Conservation (phyloP, 805 yeast genomes). For the Sugiyamaella americana region DNA sequence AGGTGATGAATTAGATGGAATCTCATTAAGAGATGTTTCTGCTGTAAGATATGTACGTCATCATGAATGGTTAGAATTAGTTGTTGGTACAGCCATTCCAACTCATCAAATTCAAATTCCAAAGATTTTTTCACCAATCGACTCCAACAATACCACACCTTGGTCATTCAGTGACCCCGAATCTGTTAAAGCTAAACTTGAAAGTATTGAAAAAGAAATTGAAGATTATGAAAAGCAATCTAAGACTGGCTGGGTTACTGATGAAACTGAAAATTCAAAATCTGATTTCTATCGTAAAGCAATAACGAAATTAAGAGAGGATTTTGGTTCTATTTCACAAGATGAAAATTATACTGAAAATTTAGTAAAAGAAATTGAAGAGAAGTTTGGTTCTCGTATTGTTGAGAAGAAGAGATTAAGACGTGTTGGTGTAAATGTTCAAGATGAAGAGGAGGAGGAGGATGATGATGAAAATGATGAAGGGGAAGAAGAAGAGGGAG, state of each 20-base stretch:
- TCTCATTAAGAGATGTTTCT: constrained; percentile 38
- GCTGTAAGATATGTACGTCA: constrained; percentile 38
- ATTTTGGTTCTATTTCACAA: constrained; percentile 22
- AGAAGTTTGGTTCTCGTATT: background rate
- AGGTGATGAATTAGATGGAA: constrained; percentile 37
- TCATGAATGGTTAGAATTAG: constrained; percentile 41
- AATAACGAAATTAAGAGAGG: constrained; percentile 26
- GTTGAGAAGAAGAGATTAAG: constrained; percentile 9
- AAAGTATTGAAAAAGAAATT: constrained; percentile 22
- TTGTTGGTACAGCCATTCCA: constrained; percentile 34
- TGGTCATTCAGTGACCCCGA: constrained; percentile 17
- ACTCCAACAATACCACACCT: constrained; percentile 1
- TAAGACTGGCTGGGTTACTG: constrained; percentile 17
- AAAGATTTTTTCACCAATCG: constrained; percentile 10
- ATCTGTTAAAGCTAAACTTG: constrained; percentile 19
- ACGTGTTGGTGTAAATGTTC: constrained; percentile 9
- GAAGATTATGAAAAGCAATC: constrained; percentile 20
- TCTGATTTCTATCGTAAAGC: constrained; percentile 21
- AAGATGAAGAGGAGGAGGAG: background rate
- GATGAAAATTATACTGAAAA: constrained; percentile 5
- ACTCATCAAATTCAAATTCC: constrained; percentile 22
- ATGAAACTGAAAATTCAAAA: constrained; percentile 14
- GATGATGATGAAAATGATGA: background rate
- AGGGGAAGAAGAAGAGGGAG: background rate
- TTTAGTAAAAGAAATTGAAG: constrained; percentile 10